A percentile compares a stretch with the other conserved stretches of the same genome.
phyloP scores from a whole-genome alignment of 2,329 filamentous ascomycete species.

The Xylariaceae sp. region DNA sequence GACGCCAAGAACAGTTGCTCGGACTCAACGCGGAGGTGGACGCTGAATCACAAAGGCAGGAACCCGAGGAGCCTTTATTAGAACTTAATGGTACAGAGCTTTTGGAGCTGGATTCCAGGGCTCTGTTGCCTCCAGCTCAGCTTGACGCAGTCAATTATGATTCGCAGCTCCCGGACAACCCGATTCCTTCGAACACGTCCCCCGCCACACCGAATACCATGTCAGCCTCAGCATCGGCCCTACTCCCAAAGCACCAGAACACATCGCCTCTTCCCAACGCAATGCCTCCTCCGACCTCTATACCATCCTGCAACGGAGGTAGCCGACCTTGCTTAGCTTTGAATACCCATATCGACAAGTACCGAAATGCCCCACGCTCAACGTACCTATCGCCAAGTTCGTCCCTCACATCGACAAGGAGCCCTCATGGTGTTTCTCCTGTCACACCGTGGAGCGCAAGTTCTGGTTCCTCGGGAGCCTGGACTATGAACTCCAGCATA shows the following conservation, averaged over 20 bases:
- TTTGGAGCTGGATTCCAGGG: slow-evolving; percentile 47
- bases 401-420: slow-evolving; percentile 34
- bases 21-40: neutral
- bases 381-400: slow-evolving; percentile 26
- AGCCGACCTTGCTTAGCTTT: slow-evolving; percentile 26
- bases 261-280: neutral
- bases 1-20: slow-evolving; percentile 2
- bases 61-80: slow-evolving; percentile 20
- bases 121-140: slow-evolving; percentile 29
- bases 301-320: slow-evolving; percentile 6
- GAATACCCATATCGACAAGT: slow-evolving; percentile 25
- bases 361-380: slow-evolving; percentile 18
- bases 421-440: slow-evolving; percentile 40
- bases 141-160: slow-evolving; percentile 24
- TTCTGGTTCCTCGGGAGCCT: slow-evolving; percentile 26
- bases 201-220: slow-evolving; percentile 3
- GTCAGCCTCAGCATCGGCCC: slow-evolving; percentile 2
- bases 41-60: slow-evolving; percentile 4
- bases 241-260: slow-evolving; percentile 1
- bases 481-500: slow-evolving; percentile 36
- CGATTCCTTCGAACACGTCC: neutral
- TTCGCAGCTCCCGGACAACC: slow-evolving; percentile 7
- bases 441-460: slow-evolving; percentile 38
- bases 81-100: slow-evolving; percentile 49
- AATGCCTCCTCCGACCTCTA: slow-evolving; percentile 8